phyloP scores from a whole-genome alignment of 139 green algal species.

The Deuterostichococcus epilithicus region DNA sequence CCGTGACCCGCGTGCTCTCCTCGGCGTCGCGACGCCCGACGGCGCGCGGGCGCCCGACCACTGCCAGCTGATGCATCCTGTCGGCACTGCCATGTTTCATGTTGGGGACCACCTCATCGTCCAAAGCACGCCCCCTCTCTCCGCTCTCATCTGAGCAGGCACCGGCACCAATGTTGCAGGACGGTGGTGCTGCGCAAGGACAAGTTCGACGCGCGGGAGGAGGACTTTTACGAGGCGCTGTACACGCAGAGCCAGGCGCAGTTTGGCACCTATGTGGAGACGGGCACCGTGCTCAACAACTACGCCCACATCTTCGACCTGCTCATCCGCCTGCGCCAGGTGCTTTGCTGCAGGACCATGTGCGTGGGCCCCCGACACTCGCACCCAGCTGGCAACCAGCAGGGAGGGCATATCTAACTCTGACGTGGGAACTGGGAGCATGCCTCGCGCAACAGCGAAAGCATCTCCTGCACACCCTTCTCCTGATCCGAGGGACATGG shows the following conservation, averaged over 20 bases:
- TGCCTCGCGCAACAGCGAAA: too few relatives aligned
- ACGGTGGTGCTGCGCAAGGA: conserved; percentile 65
- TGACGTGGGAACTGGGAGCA: too few relatives aligned
- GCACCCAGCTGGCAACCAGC: too few relatives aligned
- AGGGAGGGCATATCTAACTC: too few relatives aligned
- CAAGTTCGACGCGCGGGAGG: conserved; percentile 73
- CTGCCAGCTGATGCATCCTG: too few relatives aligned
- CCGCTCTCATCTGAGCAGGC: background rate
- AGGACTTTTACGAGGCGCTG: conserved; percentile 89
- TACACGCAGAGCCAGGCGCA: conserved; percentile 83
- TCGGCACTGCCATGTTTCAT: too few relatives aligned
- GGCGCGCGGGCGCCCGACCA: too few relatives aligned
- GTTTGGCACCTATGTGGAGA: conserved; percentile 66
- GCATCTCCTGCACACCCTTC: too few relatives aligned
- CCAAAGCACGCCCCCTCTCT: background rate
- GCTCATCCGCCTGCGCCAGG: conserved; percentile 77
- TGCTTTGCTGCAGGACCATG: background rate
- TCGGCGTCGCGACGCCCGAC: too few relatives aligned
- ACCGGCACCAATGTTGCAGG: conserved; percentile 20
- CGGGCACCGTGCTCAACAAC: conserved; percentile 72
- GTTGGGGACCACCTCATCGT: background rate
- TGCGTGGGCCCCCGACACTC: too few relatives aligned
- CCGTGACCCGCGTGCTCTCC: too few relatives aligned
- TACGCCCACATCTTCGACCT: conserved; percentile 92
- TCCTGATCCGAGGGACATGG: too few relatives aligned